Evolutionary conservation across 441 rosid species (phyloP).

Genomic region (Metrosideros polymorpha): DNA sequence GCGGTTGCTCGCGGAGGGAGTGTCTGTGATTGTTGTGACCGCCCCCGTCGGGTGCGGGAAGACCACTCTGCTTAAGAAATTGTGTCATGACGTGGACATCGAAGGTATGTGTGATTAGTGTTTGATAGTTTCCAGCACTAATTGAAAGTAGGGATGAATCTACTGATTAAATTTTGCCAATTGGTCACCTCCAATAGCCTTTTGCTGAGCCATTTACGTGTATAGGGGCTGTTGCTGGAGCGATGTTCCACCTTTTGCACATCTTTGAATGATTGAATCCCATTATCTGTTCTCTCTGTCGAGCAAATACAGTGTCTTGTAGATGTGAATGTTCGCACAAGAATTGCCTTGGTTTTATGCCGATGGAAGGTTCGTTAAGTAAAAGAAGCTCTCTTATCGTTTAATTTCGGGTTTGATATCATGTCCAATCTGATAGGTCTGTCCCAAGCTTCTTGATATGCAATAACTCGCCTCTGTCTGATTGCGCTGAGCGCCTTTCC

Average conservation of each 20-base stretch:
- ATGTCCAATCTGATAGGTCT: neutral
- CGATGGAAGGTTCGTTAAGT: neutral
- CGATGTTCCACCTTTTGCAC: neutral
- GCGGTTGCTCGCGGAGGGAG: neutral
- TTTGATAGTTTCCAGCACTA: neutral
- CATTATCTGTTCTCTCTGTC: neutral
- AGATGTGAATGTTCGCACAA: too few species aligned
- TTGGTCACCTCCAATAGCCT: too few species aligned
- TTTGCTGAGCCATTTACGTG: too few species aligned
- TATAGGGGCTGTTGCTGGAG: neutral
- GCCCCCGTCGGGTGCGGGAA: slow-evolving; percentile 5
- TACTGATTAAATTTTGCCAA: too few species aligned
- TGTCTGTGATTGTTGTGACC: neutral
- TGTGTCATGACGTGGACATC: too few species aligned
- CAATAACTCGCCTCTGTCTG: neutral
- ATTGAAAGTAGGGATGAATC: neutral
- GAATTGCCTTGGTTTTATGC: neutral
- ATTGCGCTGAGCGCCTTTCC: neutral
- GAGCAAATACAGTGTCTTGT: neutral
- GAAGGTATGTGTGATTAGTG: neutral
- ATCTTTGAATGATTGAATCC: neutral
- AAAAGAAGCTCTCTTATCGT: neutral
- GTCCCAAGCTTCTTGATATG: neutral
- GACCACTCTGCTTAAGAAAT: neutral
- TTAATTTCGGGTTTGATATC: neutral